A percentile compares a stretch with the other conserved stretches of the same genome.
These are phyloP conservation scores for Nepenthes alata DNA, from an alignment of 179 eudicot species.

Conservation along the genomic window DNA sequence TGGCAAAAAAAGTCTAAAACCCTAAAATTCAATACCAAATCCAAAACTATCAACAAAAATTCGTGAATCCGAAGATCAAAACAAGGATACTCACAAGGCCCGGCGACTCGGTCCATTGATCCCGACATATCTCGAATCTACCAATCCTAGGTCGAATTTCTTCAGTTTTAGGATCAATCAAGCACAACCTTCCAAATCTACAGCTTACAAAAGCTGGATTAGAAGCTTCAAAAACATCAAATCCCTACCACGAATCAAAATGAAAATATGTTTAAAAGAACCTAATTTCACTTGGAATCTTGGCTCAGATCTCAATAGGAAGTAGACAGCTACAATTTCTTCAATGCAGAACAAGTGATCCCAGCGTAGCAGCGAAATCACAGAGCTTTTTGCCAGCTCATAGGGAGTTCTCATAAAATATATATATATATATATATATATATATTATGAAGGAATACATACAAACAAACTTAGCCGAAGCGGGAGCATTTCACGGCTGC, in stretches of 20 bases:
- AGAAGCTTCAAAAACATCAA: too few species aligned
- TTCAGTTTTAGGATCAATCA: neutral
- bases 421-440: neutral
- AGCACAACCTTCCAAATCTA: too few species aligned
- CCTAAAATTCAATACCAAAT: too few species aligned
- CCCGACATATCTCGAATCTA: constrained; percentile 48
- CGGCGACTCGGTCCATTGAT: constrained; percentile 87
- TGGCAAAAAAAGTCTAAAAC: too few species aligned
- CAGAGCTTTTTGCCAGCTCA: too few species aligned
- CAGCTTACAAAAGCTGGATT: too few species aligned
- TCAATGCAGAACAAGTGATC: neutral
- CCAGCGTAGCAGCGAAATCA: neutral
- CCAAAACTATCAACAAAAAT: neutral
- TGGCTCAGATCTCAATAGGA: neutral
- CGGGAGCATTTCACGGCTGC: too few species aligned
- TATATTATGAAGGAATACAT: too few species aligned
- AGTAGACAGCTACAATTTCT: neutral
- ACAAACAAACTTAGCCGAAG: too few species aligned
- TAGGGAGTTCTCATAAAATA: too few species aligned
- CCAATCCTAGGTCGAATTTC: constrained; percentile 7
- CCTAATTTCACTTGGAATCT: neutral
- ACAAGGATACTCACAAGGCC: constrained; percentile 59
- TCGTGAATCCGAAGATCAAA: neutral
- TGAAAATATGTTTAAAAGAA: neutral
- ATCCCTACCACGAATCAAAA: too few species aligned